phyloP scores from a whole-genome alignment of 2,329 filamentous ascomycete genomes.

The Phoma sp. region DNA sequence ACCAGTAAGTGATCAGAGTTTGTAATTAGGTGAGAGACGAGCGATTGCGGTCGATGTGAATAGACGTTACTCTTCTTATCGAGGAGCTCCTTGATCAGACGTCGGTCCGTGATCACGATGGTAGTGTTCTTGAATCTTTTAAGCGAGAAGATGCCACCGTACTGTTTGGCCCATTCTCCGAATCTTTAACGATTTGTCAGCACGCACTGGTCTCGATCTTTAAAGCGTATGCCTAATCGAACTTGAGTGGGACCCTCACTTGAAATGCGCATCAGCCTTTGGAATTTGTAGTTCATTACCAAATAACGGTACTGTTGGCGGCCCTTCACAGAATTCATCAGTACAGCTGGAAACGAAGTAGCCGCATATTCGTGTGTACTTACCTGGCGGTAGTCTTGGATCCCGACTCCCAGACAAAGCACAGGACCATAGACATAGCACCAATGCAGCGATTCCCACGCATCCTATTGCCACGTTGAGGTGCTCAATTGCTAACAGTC shows the following conservation, averaged over 20 bases:
- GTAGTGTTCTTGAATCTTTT: constrained; percentile 14
- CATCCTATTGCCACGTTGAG: not conserved
- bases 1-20: constrained; percentile 55
- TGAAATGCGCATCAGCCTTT: constrained; percentile 11
- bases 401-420: constrained; percentile 6
- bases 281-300: constrained; percentile 18
- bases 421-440: constrained; percentile 4
- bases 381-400: constrained; percentile 10
- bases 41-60: constrained; percentile 11
- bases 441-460: not conserved
- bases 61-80: constrained; percentile 16
- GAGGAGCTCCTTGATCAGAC: constrained; percentile 10
- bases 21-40: constrained; percentile 47
- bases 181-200: constrained; percentile 4
- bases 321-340: constrained; percentile 4
- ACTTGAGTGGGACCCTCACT: constrained; percentile 2
- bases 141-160: constrained; percentile 19
- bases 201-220: not conserved
- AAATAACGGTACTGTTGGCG: constrained; percentile 14
- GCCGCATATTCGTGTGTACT: not conserved
- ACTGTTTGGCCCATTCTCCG: constrained; percentile 12
- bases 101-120: constrained; percentile 12
- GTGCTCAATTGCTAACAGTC: not conserved
- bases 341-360: not conserved
- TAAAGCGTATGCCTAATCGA: not conserved